Evolutionary conservation across 2,329 filamentous ascomycete genomes (phyloP), one percentile per base, ranked within the genome.

Genomic region (Fonsecaea pugnacius): DNA sequence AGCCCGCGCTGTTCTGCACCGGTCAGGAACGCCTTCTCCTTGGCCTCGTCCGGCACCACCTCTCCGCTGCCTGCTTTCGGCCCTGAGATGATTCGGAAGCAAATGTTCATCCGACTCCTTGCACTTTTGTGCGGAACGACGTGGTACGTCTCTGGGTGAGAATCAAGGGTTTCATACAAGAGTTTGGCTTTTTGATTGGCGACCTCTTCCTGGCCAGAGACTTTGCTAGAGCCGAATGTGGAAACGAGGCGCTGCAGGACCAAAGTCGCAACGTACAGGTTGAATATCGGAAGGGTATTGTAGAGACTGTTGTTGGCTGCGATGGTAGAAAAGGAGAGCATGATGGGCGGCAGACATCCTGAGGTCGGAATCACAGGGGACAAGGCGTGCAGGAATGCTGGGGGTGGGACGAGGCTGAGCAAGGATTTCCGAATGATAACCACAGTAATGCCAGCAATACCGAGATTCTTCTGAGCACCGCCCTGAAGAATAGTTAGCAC

Each of bases 281-380:
- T 93, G 73, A 98, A 96, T 73, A 98, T 96, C 73, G 91, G 93
- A 10, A 98, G 81, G 0, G 94, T 98, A 79, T 98, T 98, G 82
- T 98, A 98, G 32, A 98, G 84, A 71, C 90, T 95, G 80, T 96
- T 95, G 80, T 96, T 96, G 83, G 96, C 96, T 46, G 91, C 89
- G 70, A 95, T 89, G 0, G 86, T 92, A 67, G 92, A 89, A 74
- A 94, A 98, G 69, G 91, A 86, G 54, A 98, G 81, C 50, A 97
- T 85, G 18, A 91, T 85, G 2, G 94, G 92, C 10, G 78, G 78
- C 3, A 80, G 69, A 58, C 89, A 87, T 46, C 95, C 85, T 10
- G 66, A 68, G 21, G 64, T 66, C 16, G 70, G 70, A 12, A 71
- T 51, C 1, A 91, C 87, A n/a, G 96, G 81, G 21, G 86, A 87